Evolutionary conservation across 1,284 basidiomycete species (phyloP).

Genomic region (Cutaneotrichosporon sp.): DNA sequence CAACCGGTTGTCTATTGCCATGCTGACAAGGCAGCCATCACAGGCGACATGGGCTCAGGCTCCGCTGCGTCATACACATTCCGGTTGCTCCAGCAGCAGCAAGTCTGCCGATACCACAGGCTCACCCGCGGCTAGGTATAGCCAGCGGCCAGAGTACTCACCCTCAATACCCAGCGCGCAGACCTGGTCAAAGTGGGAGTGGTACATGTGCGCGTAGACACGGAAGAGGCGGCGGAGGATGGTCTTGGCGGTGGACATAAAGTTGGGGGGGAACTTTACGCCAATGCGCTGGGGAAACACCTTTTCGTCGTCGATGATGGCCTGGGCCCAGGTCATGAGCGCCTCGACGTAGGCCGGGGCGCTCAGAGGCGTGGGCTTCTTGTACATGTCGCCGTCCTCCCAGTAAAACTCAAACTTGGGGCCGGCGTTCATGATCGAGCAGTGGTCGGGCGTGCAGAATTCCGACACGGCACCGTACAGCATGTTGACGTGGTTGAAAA

Average conservation of each 20-base stretch:
- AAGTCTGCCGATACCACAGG: too few relatives aligned
- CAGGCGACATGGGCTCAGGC: background rate
- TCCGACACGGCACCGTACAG: slow-evolving; percentile 92
- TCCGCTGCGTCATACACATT: too few relatives aligned
- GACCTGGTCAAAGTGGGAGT: slow-evolving; percentile 98
- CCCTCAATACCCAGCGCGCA: slow-evolving; percentile 98
- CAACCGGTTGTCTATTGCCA: background rate
- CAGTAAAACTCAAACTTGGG: slow-evolving; percentile 98
- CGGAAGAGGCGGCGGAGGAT: slow-evolving; percentile 90
- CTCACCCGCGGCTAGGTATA: too few relatives aligned
- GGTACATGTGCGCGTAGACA: slow-evolving; percentile 98
- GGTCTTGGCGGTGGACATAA: slow-evolving; percentile 84
- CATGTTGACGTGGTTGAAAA: slow-evolving; percentile 96
- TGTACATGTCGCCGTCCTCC: slow-evolving; percentile 91
- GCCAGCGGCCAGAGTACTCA: too few relatives aligned
- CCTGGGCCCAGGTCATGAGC: slow-evolving; percentile 98
- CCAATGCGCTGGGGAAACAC: slow-evolving; percentile 95
- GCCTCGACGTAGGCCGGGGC: slow-evolving; percentile 97
- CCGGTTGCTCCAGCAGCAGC: too few relatives aligned
- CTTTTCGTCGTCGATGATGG: slow-evolving; percentile 82
- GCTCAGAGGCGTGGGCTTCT: slow-evolving; percentile 85
- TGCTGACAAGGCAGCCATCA: background rate
- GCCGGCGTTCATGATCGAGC: slow-evolving; percentile 97
- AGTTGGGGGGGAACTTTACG: slow-evolving; percentile 85
- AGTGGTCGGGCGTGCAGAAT: slow-evolving; percentile 93